Percentiles rank a stretch among this genome's conserved stretches.
Conservation (phyloP, 768 basidiomycete genomes). For the Russula sp. region DNA sequence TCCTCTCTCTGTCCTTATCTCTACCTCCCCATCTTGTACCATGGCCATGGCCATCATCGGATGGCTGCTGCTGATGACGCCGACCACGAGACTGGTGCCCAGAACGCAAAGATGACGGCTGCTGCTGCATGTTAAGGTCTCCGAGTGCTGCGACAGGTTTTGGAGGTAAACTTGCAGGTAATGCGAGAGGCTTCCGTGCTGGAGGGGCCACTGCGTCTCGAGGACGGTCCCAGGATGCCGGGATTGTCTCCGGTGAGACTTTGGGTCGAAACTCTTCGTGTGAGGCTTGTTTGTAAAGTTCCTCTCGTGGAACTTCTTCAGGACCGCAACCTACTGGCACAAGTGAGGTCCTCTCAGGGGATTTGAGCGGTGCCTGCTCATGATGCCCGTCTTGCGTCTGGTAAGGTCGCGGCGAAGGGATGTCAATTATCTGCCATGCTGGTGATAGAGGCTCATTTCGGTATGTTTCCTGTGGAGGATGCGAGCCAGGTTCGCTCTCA, state of each 20-base stretch:
- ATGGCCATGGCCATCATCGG: background rate
- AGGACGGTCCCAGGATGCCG: constrained; percentile 16
- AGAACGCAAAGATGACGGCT: background rate
- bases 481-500: background rate
- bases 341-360: background rate
- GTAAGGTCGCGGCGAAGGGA: background rate
- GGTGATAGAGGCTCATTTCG: background rate
- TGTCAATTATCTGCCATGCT: background rate
- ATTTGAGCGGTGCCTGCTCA: background rate
- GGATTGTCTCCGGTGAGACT: background rate
- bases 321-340: background rate
- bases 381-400: background rate
- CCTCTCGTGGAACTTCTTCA: constrained; percentile 6
- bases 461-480: background rate
- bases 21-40: background rate
- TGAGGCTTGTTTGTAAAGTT: background rate
- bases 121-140: constrained; percentile 2
- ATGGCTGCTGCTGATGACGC: constrained; percentile 5
- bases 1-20: constrained; percentile 8
- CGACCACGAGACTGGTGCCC: constrained; percentile 7
- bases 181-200: background rate
- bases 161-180: constrained; percentile 14
- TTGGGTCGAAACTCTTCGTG: background rate
- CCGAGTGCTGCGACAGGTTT: constrained; percentile 17
- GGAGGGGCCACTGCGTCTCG: background rate